Evolutionary conservation across 1,139 yeast species (phyloP), one percentile per base, ranked within the genome.

Genomic region (Pichia sp.): DNA sequence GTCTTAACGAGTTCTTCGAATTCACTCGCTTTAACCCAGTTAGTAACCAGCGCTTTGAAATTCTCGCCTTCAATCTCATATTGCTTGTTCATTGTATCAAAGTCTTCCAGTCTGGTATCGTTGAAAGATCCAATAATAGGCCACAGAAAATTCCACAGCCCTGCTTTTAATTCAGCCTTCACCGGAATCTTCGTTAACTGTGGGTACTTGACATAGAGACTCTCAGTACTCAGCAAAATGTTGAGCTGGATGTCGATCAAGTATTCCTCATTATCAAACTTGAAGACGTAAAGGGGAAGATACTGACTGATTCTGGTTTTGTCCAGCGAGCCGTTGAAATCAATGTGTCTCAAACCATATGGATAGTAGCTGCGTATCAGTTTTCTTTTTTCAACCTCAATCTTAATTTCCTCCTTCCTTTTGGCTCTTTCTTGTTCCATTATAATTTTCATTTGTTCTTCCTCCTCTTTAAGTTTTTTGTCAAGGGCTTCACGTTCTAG

Each of bases 231-330:
- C 9, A 80, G 60, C 1, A 78, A 47, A 29, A 83, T 60, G 3
- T 77, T 64, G 4, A 79, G 55, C 52, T 86, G 96, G 25, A 83
- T 55, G 54, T 86, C 94, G 19, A 75, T 56, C 11, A 78, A 74
- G 50, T 66, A 77, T 19, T 58, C 60, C 25, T 54, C 67, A 35
- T 60, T 59, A 32, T 60, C 60, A 28, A 65, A 45, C 2, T 57
- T 58, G 30, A 66, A 59, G 10, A 34, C 36, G 50, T 74, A 79
- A 29, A 76, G 55, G 4, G 85, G 91, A 16, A 69, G 60, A 55
- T 58, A 78, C 23, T 57, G 59, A 20, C 56, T 34, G 21, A 64
- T 48, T 27, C 64, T 59, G 14, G 55, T 49, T 35, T 52, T 42
- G 4, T 54, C 52, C n/a, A 22, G 2, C 10, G 27, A 24, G 2